A percentile compares a stretch with the other conserved stretches of the same genome.
These are phyloP conservation scores for Carex cristatella DNA, from an alignment of 176 grass and related monocot species.

Conservation along the genomic window DNA sequence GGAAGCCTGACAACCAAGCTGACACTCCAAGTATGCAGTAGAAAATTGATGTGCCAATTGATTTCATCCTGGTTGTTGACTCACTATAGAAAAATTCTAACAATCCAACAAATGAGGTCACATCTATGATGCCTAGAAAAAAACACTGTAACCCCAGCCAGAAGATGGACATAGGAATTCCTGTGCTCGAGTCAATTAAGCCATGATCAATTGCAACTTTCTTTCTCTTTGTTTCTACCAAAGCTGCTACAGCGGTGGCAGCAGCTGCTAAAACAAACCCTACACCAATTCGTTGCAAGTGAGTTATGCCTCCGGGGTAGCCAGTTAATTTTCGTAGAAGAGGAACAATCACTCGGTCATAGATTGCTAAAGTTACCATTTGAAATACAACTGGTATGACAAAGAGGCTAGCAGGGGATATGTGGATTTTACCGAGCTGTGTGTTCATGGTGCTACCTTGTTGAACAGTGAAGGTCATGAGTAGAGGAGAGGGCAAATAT, in stretches of 20 bases:
- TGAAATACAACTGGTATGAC: conserved; percentile 48
- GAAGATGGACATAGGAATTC: conserved; percentile 39
- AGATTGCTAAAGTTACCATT: conserved; percentile 39
- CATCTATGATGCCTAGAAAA: conserved; percentile 47
- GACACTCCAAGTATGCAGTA: conserved; percentile 52
- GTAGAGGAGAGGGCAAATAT: conserved; percentile 45
- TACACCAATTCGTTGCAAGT: conserved; percentile 52
- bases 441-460: conserved; percentile 55
- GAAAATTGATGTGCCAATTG: conserved; percentile 49
- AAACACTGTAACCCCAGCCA: conserved; percentile 68
- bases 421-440: conserved; percentile 27
- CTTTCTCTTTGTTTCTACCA: conserved; percentile 41
- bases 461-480: conserved; percentile 50
- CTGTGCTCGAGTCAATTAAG: neutral
- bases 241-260: conserved; percentile 32
- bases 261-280: conserved; percentile 30
- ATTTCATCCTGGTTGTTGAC: conserved; percentile 53
- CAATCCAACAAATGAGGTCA: conserved; percentile 58
- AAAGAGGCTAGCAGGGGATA: conserved; percentile 57
- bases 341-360: conserved; percentile 41
- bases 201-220: neutral
- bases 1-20: conserved; percentile 45
- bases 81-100: conserved; percentile 83
- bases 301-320: conserved; percentile 32
- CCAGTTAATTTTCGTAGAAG: conserved; percentile 35